Percentiles rank a stretch among this genome's conserved stretches.
Evolutionary conservation across 495 filamentous ascomycete genomes (phyloP).

Genomic region (Lophiostoma macrostomum): DNA sequence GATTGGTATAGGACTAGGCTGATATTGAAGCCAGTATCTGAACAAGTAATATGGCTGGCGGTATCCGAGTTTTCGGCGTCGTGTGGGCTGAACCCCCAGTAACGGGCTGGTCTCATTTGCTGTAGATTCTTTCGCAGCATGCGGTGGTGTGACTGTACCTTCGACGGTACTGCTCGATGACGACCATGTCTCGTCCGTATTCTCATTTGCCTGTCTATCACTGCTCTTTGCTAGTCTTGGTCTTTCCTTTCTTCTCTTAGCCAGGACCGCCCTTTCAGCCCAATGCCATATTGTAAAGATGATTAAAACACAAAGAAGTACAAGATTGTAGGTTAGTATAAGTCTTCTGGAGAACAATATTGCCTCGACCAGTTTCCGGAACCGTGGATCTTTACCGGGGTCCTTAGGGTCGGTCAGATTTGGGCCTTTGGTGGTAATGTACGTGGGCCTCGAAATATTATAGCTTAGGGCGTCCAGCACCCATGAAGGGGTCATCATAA

Average conservation of each 20-base stretch:
- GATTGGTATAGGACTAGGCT: slow-evolving; percentile 53
- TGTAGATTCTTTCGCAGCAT: slow-evolving; percentile 4
- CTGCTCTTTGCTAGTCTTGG: neutral
- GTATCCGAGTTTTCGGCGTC: neutral
- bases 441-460: too few species aligned
- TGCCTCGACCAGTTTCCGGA: slow-evolving; percentile 27
- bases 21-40: slow-evolving; percentile 47
- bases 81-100: neutral
- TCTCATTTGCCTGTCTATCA: neutral
- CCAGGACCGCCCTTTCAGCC: slow-evolving; percentile 14
- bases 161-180: slow-evolving; percentile 36
- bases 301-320: slow-evolving; percentile 26
- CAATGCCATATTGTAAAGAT: slow-evolving; percentile 32
- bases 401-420: neutral
- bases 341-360: slow-evolving; percentile 31
- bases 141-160: slow-evolving; percentile 29
- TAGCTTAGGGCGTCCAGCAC: too few species aligned
- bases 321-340: slow-evolving; percentile 34
- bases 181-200: slow-evolving; percentile 25
- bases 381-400: slow-evolving; percentile 26
- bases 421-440: neutral
- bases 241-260: slow-evolving; percentile 10
- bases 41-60: slow-evolving; percentile 14
- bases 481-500: too few species aligned
- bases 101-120: slow-evolving; percentile 30